Evolutionary conservation across 768 basidiomycete species (phyloP).

Genomic region (Lactifluus rugatus): DNA sequence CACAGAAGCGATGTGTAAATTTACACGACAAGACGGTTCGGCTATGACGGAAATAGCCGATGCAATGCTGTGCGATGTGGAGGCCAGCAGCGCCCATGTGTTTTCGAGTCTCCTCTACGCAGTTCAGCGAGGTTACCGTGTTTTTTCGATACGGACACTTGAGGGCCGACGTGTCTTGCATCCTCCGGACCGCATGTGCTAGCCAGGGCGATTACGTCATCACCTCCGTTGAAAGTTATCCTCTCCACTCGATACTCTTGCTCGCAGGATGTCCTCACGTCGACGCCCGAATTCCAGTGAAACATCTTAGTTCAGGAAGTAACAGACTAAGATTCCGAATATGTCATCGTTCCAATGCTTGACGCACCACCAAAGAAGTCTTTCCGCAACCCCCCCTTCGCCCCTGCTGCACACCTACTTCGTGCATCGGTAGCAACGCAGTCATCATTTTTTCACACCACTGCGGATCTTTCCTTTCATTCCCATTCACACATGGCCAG

Average conservation of each 20-base stretch:
- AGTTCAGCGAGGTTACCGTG: too few species aligned
- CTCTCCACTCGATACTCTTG: constrained; percentile 53
- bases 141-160: neutral
- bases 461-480: constrained; percentile 8
- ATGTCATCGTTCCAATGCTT: neutral
- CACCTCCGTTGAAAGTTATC: constrained; percentile 21
- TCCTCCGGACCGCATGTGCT: neutral
- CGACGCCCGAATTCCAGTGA: constrained; percentile 23
- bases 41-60: too few species aligned
- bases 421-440: constrained; percentile 32
- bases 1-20: too few species aligned
- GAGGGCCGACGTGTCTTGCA: neutral
- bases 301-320: neutral
- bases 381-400: constrained; percentile 27
- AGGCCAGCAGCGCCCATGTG: too few species aligned
- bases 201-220: constrained; percentile 6
- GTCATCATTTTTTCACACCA: constrained; percentile 24
- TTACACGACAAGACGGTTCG: too few species aligned
- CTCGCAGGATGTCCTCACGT: constrained; percentile 42
- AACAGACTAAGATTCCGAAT: neutral
- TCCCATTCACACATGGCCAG: constrained; percentile 4
- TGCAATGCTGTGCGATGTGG: too few species aligned
- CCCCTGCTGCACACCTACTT: constrained; percentile 43
- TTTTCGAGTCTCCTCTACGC: too few species aligned
- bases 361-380: constrained; percentile 8